Conservation (phyloP, 176 grass and related monocot genomes). For the Ananas comosus region DNA sequence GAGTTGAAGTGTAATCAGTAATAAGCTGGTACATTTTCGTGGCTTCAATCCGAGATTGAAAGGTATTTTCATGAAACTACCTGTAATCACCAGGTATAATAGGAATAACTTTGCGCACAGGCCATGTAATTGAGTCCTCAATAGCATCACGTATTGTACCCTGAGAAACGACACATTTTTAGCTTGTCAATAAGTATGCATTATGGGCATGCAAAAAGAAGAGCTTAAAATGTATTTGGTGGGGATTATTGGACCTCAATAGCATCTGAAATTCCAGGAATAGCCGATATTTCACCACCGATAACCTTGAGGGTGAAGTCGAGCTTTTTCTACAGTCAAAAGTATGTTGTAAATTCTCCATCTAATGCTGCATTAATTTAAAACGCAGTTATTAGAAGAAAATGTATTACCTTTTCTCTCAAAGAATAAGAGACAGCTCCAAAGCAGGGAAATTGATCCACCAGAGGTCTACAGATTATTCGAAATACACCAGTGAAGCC, state of each 20-base stretch:
- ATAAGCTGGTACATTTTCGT: no score
- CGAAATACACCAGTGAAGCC: conserved; percentile 76
- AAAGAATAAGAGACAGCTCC: conserved; percentile 83
- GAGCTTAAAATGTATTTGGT: neutral
- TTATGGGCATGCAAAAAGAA: neutral
- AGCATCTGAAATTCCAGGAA: conserved; percentile 99
- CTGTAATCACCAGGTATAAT: conserved; percentile 96
- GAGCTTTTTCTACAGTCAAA: conserved; percentile 82
- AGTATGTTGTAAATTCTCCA: conserved; percentile 19
- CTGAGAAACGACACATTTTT: conserved; percentile 29
- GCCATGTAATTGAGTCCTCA: conserved; percentile 90
- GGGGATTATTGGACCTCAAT: conserved; percentile 53
- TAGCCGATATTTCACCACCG: conserved; percentile 89
- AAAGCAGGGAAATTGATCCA: conserved; percentile 77
- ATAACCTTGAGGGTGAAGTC: conserved; percentile 89
- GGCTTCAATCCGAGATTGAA: neutral
- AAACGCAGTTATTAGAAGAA: conserved; percentile 13
- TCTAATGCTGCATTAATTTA: neutral
- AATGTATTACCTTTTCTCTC: conserved; percentile 76
- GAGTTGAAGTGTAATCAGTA: no score
- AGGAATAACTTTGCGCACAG: conserved; percentile 80
- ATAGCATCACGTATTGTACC: conserved; percentile 87
- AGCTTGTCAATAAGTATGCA: conserved; percentile 2
- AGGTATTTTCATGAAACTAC: conserved; percentile 28
- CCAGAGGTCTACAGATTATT: conserved; percentile 72